Percentiles rank a stretch among this genome's conserved stretches.
Evolutionary conservation across 164 flowering plant species (phyloP).

Genomic region (Macadamia integrifolia): DNA sequence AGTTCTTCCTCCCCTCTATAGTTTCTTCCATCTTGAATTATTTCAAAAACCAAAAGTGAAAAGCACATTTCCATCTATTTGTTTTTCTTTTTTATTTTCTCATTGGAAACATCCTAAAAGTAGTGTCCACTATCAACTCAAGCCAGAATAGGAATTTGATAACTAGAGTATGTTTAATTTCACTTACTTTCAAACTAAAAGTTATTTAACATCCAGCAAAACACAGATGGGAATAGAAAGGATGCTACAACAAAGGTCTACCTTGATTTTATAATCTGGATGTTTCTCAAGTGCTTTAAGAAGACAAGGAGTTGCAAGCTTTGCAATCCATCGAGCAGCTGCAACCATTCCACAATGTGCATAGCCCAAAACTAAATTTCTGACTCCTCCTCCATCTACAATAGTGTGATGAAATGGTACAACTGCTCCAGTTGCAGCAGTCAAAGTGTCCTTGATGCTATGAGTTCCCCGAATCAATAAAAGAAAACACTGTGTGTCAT

Average conservation of each 20-base stretch:
- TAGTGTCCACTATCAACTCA: background rate
- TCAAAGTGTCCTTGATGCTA: slow-evolving; percentile 91
- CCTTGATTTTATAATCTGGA: slow-evolving; percentile 82
- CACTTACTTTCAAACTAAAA: background rate
- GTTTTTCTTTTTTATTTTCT: no score
- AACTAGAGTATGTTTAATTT: background rate
- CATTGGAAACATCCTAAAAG: no score
- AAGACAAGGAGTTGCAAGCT: slow-evolving; percentile 81
- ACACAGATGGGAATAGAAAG: background rate
- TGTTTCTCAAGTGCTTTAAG: slow-evolving; percentile 45
- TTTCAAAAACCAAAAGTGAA: no score
- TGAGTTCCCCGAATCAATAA: slow-evolving; percentile 95
- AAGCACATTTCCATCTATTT: no score
- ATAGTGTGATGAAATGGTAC: slow-evolving; percentile 96
- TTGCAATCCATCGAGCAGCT: slow-evolving; percentile 98
- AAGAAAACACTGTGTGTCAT: slow-evolving; percentile 50
- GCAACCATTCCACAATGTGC: slow-evolving; percentile 99
- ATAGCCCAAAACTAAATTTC: slow-evolving; percentile 84
- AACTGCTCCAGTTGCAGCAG: slow-evolving; percentile 96
- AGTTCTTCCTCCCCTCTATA: no score
- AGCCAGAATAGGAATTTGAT: background rate
- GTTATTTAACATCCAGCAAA: background rate
- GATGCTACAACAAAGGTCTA: slow-evolving; percentile 12
- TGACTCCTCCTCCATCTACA: slow-evolving; percentile 86
- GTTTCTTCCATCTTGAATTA: no score